Evolutionary conservation across 192 early-diverging fungal species (phyloP), one percentile per base, ranked within the genome.

Genomic region (Backusella circina): DNA sequence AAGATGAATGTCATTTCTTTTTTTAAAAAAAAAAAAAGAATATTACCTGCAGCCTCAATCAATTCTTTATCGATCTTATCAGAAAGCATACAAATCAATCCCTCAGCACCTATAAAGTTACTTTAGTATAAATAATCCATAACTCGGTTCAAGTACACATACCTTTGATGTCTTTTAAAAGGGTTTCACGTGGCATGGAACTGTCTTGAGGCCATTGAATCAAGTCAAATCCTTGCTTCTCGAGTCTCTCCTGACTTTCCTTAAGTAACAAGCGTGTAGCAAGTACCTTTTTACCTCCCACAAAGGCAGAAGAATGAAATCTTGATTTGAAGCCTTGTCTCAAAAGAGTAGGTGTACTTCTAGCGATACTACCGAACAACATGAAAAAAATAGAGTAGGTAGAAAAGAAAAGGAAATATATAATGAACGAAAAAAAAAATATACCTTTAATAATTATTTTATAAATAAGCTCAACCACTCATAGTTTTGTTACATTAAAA

Each of bases 1-100:
- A 36, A 74, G 26, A 36, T 10, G 10, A 32, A 12, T 16, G n/a
- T 18, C n/a, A 2, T 16, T 41, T 1, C 26, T 31, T 72, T 72
- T 8, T 23, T 28, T 37, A 9, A 75, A 67, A 75, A 18, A 18
- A 15, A 33, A 23, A 26, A 74, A 21, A 5, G 5, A 3, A 41
- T 13, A 41, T 57, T 82, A 84, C 90, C 91, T 57, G 92, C 92
- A 0, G 87, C 84, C 21, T 89, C 81, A 31, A 96, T 69, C 0
- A 94, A 50, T 75, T 93, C 92, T 3, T 70, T 66, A 75, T 95
- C 91, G 28, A 96, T 85, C 18, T 87, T 89, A 35, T 96, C 91
- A 0, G 91, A 89, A 38, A 95, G 79, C 57, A 93, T 80, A 37
- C 71, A 73, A 37, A 73, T 64, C 9, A 73, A 21, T 23, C 54